Percentiles rank a stretch among this genome's conserved stretches.
Evolutionary conservation across 2,329 filamentous ascomycete species (phyloP).

Genomic region (Paramyrothecium sp.): DNA sequence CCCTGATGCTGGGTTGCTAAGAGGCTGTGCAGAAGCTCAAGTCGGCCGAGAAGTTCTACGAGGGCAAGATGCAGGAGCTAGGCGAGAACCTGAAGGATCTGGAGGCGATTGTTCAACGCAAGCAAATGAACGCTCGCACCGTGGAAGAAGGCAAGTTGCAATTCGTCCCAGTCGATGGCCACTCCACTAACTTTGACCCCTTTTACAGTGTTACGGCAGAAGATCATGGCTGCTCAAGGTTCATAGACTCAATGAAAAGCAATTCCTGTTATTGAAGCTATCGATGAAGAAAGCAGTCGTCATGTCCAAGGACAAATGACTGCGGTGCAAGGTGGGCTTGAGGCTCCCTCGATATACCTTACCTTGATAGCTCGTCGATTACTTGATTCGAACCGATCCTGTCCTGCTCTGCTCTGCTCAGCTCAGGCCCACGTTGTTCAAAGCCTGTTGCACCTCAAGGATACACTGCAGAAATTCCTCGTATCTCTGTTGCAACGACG

Average conservation of each 20-base stretch:
- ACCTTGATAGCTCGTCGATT: too few relatives aligned
- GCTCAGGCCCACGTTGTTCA: constrained; percentile 12
- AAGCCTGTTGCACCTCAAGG: constrained; percentile 25
- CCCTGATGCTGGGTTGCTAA: neutral
- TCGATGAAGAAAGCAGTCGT: neutral
- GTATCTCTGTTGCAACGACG: constrained; percentile 23
- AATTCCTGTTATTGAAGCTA: neutral
- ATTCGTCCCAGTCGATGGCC: neutral
- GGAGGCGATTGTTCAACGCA: constrained; percentile 59
- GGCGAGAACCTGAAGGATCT: constrained; percentile 54
- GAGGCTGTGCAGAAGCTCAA: constrained; percentile 42
- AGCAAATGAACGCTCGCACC: constrained; percentile 80
- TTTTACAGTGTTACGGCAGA: constrained; percentile 38
- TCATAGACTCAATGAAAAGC: constrained; percentile 7
- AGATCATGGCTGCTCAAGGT: constrained; percentile 37
- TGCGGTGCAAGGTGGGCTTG: too few relatives aligned
- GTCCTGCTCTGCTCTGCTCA: neutral
- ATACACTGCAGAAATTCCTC: constrained; percentile 26
- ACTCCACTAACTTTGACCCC: constrained; percentile 21
- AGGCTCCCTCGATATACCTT: too few relatives aligned
- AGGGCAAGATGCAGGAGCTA: constrained; percentile 54
- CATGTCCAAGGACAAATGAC: neutral
- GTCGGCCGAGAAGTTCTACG: constrained; percentile 56
- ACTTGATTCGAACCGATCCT: neutral
- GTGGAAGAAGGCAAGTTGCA: constrained; percentile 74